Conservation (phyloP, 1,284 basidiomycete species). For the Schizophyllum amplum region DNA sequence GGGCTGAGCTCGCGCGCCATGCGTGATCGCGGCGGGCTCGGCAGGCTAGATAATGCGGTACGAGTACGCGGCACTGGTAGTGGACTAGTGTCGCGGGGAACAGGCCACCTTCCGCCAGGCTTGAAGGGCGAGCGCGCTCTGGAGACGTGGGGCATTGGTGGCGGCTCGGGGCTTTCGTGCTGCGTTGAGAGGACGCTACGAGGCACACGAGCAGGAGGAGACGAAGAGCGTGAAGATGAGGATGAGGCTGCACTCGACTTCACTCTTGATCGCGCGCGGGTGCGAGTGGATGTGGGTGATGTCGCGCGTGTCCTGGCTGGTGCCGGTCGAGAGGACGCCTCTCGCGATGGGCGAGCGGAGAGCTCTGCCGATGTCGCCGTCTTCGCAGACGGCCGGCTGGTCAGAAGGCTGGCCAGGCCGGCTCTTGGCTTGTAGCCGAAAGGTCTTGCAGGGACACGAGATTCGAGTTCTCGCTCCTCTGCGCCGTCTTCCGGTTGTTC, state of each 20-base stretch:
- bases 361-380: not conserved
- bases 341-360: not conserved
- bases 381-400: not conserved
- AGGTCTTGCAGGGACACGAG: not conserved
- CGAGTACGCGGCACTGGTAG: not conserved
- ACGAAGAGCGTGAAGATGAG: not conserved
- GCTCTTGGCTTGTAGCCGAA: not conserved
- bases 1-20: constrained; percentile 1
- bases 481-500: not conserved
- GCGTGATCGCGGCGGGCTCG: not conserved
- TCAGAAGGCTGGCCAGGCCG: not conserved
- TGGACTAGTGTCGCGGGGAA: not conserved
- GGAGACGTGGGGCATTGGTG: not conserved
- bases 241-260: not conserved
- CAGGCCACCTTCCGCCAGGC: not conserved
- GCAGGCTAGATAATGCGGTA: not conserved
- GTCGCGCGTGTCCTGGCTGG: not conserved
- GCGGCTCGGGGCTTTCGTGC: not conserved
- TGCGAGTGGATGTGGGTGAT: not conserved
- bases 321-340: not conserved
- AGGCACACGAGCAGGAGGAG: not conserved
- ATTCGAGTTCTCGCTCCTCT: not conserved
- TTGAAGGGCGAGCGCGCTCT: not conserved
- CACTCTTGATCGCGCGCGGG: not conserved
- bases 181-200: not conserved